Evolutionary conservation across 2,329 filamentous ascomycete genomes (phyloP).

Genomic region (Penicillium hordei): DNA sequence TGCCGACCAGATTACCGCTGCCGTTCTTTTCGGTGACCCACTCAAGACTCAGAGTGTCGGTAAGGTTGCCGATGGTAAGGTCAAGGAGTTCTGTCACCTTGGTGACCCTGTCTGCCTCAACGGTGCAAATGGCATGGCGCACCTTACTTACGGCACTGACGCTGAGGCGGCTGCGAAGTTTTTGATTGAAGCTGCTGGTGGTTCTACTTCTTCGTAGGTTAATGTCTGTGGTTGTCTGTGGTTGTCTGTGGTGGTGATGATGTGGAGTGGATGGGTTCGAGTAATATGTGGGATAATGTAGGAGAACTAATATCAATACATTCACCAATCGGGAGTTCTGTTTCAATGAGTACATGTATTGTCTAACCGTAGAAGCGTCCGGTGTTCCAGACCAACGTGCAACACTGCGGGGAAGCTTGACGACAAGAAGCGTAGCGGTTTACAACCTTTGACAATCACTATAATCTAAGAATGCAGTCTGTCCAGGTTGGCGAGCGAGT

Average conservation of each 20-base stretch:
- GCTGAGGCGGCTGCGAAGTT: slow-evolving; percentile 42
- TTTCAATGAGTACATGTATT: background rate
- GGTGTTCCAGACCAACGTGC: too few relatives aligned
- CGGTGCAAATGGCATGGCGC: slow-evolving; percentile 44
- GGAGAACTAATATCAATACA: background rate
- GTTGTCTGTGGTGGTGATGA: background rate
- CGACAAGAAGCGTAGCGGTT: too few relatives aligned
- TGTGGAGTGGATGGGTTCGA: background rate
- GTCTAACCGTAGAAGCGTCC: too few relatives aligned
- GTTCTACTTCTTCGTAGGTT: slow-evolving; percentile 2
- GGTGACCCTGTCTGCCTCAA: slow-evolving; percentile 55
- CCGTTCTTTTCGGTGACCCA: slow-evolving; percentile 50
- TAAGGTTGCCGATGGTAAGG: slow-evolving; percentile 44
- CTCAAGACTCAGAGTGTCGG: slow-evolving; percentile 41
- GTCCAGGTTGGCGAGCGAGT: too few relatives aligned
- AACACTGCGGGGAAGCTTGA: too few relatives aligned
- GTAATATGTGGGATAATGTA: background rate
- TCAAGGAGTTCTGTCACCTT: slow-evolving; percentile 50
- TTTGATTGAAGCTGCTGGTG: slow-evolving; percentile 28
- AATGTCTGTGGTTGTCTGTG: too few relatives aligned
- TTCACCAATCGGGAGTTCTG: background rate
- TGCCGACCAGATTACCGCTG: slow-evolving; percentile 41
- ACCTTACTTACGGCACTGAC: slow-evolving; percentile 43
- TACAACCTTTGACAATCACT: too few relatives aligned
- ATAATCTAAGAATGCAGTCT: too few relatives aligned